Conservation (phyloP, 306 rosid species). For the Abrus pulchellus region DNA sequence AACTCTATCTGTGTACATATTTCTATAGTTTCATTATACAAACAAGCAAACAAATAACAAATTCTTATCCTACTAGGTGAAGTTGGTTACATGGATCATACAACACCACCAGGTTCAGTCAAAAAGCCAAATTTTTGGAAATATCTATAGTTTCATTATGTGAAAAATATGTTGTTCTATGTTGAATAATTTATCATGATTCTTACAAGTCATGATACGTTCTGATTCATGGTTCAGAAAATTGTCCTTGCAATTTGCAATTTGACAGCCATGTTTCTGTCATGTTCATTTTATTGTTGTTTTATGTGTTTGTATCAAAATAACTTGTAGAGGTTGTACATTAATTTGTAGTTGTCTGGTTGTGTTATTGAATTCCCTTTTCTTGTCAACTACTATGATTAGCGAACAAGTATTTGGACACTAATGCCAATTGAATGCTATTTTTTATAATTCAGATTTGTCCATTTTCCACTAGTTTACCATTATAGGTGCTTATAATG, state of each 20-base stretch:
- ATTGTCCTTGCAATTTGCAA: neutral
- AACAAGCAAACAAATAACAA: no score
- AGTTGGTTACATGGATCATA: no score
- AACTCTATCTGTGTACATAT: neutral
- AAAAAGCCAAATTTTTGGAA: no score
- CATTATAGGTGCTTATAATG: constrained; percentile 5
- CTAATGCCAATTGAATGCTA: neutral
- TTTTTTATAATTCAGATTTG: neutral
- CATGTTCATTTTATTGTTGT: neutral
- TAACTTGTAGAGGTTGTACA: neutral
- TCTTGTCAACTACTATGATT: neutral
- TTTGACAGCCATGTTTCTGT: neutral
- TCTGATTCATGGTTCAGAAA: no score
- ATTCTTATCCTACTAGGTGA: no score
- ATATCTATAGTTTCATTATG: neutral
- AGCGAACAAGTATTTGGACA: neutral
- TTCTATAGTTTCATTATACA: neutral
- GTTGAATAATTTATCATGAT: no score
- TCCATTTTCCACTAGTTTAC: neutral
- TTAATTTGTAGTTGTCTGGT: neutral
- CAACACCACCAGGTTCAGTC: no score
- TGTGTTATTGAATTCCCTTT: neutral
- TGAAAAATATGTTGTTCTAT: no score
- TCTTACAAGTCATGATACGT: no score
- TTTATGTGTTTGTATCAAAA: neutral